A percentile compares a stretch with the other conserved stretches of the same genome.
Conservation (phyloP, 2,329 filamentous ascomycete genomes). For the Talaromyces sp. region DNA sequence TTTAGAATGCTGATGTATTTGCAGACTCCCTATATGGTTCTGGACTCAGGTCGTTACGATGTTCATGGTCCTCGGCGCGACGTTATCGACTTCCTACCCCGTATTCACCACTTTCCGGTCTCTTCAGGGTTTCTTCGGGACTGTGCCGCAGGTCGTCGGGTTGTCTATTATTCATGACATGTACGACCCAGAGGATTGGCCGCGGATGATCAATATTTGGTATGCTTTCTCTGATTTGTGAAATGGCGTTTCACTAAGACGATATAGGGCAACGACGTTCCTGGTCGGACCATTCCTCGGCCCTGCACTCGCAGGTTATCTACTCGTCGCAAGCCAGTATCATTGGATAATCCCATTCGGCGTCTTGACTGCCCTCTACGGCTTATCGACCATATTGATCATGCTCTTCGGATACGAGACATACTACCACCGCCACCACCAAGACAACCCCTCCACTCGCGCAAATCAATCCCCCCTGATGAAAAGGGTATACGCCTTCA, state of each 20-base stretch:
- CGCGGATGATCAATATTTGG: constrained; percentile 42
- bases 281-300: constrained; percentile 40
- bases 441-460: not conserved
- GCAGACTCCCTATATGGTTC: constrained; percentile 43
- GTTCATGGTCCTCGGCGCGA: constrained; percentile 42
- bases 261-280: constrained; percentile 36
- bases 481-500: constrained; percentile 25
- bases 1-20: not conserved
- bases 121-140: constrained; percentile 40
- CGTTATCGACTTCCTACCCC: constrained; percentile 39
- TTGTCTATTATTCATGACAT: constrained; percentile 43
- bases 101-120: constrained; percentile 43
- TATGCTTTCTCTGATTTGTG: constrained; percentile 6
- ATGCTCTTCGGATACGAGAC: constrained; percentile 39
- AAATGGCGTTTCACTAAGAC: not conserved
- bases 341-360: constrained; percentile 37
- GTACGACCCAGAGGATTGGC: constrained; percentile 37
- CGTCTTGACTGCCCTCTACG: constrained; percentile 38
- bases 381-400: constrained; percentile 34
- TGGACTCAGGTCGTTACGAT: constrained; percentile 43
- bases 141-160: constrained; percentile 42
- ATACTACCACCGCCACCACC: constrained; percentile 27
- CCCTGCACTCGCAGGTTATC: constrained; percentile 40
- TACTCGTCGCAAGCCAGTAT: constrained; percentile 30
- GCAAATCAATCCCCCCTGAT: constrained; percentile 20